phyloP scores from a whole-genome alignment of 78 protist genomes.

The Bodo saltans region DNA sequence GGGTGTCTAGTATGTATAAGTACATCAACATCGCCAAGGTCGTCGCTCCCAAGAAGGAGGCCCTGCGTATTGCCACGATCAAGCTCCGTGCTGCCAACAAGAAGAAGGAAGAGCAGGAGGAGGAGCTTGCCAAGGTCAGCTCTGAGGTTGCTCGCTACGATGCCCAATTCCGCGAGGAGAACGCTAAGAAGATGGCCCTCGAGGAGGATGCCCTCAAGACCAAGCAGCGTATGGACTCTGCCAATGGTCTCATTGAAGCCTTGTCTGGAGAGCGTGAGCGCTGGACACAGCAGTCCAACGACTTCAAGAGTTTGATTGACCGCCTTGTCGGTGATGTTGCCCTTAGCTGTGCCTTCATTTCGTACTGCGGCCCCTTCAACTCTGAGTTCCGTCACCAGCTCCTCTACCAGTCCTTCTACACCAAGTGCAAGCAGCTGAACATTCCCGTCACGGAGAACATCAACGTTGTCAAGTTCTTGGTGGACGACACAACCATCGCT shows the following conservation, averaged over 20 bases:
- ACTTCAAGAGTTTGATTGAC: slow-evolving; percentile 48
- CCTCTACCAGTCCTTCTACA: slow-evolving; percentile 37
- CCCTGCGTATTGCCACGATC: slow-evolving; percentile 15
- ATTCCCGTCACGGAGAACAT: slow-evolving; percentile 68
- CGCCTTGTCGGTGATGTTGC: slow-evolving; percentile 80
- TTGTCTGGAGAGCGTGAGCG: slow-evolving; percentile 78
- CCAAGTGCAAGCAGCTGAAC: neutral
- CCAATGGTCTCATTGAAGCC: slow-evolving; percentile 73
- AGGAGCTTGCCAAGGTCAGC: slow-evolving; percentile 55
- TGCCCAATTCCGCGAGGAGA: slow-evolving; percentile 57
- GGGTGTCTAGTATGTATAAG: slow-evolving; percentile 61
- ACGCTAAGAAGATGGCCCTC: slow-evolving; percentile 58
- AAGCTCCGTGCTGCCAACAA: slow-evolving; percentile 50
- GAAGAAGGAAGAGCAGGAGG: slow-evolving; percentile 47
- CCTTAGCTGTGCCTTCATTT: slow-evolving; percentile 69
- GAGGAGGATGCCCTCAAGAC: slow-evolving; percentile 65
- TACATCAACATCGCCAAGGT: slow-evolving; percentile 61
- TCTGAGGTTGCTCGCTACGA: slow-evolving; percentile 43
- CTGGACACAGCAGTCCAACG: slow-evolving; percentile 65
- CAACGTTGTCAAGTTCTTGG: slow-evolving; percentile 48
- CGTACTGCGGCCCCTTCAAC: slow-evolving; percentile 86
- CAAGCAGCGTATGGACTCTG: slow-evolving; percentile 56
- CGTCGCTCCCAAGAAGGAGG: slow-evolving; percentile 67
- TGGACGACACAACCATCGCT: slow-evolving; percentile 59
- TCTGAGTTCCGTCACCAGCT: slow-evolving; percentile 61